Conservation (phyloP, 495 filamentous ascomycete species). For the Talaromyces nanjingensis region DNA sequence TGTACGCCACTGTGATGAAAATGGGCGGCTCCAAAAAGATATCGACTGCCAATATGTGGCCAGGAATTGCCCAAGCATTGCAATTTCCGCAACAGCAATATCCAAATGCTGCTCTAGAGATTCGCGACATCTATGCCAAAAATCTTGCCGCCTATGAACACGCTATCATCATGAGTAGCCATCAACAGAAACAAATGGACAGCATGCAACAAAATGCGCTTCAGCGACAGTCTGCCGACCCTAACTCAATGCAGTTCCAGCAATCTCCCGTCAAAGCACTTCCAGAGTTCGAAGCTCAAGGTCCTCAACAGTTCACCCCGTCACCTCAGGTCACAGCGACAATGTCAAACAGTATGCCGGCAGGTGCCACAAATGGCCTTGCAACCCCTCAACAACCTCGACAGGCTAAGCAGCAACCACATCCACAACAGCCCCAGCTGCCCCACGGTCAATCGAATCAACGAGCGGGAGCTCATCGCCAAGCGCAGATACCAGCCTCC, state of each 20-base stretch:
- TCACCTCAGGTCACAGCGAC: slow-evolving; percentile 31
- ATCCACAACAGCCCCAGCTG: slow-evolving; percentile 22
- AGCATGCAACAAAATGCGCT: slow-evolving; percentile 48
- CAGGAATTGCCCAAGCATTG: slow-evolving; percentile 57
- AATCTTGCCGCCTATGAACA: slow-evolving; percentile 71
- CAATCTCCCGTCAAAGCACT: slow-evolving; percentile 29
- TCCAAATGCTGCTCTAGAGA: slow-evolving; percentile 56
- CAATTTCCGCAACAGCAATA: slow-evolving; percentile 60
- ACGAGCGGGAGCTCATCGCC: slow-evolving; percentile 29
- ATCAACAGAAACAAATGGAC: slow-evolving; percentile 49
- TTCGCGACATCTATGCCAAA: slow-evolving; percentile 65
- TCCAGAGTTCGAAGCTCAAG: slow-evolving; percentile 27
- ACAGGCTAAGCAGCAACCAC: slow-evolving; percentile 20
- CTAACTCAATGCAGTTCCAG: slow-evolving; percentile 33
- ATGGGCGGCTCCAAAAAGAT: slow-evolving; percentile 74
- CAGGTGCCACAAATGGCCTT: slow-evolving; percentile 33
- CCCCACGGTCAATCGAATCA: slow-evolving; percentile 17
- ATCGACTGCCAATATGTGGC: slow-evolving; percentile 61
- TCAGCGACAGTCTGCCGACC: slow-evolving; percentile 30
- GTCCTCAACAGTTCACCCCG: slow-evolving; percentile 26
- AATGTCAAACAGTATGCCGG: slow-evolving; percentile 26
- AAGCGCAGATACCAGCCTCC: slow-evolving; percentile 29
- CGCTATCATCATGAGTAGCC: slow-evolving; percentile 48
- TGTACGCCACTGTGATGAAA: slow-evolving; percentile 70
- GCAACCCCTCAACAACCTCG: slow-evolving; percentile 35